Conservation (phyloP, 1,139 yeast species). For the Geotrichum phurueaensis region DNA sequence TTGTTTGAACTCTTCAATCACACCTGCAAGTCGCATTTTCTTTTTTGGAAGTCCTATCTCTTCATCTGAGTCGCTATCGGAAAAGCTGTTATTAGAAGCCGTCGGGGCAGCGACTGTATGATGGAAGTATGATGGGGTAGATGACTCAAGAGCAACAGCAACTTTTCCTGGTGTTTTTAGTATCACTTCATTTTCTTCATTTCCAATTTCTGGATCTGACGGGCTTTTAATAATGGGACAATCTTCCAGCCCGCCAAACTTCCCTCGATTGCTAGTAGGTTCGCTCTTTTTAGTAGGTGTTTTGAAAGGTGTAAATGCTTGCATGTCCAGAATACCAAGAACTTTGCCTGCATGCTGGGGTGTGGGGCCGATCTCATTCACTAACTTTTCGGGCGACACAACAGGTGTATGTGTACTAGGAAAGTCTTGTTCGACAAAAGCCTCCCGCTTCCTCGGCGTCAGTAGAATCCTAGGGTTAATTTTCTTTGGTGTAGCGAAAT, state of each 20-base stretch:
- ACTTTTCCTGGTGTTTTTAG: constrained; percentile 4
- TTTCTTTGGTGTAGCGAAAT: neutral
- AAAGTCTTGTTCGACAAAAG: neutral
- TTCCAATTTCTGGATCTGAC: neutral
- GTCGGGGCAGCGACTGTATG: neutral
- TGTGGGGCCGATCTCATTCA: constrained; percentile 59
- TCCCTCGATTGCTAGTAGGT: neutral
- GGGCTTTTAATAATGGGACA: constrained; percentile 4
- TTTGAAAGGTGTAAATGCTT: constrained; percentile 22
- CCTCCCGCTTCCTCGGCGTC: neutral
- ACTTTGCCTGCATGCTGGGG: constrained; percentile 71
- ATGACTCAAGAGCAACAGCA: neutral
- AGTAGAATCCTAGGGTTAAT: neutral
- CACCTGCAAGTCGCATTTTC: constrained; percentile 16
- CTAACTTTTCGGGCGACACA: neutral
- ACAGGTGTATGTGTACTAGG: constrained; percentile 1
- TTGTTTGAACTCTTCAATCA: constrained; percentile 19
- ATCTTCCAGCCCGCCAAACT: constrained; percentile 5
- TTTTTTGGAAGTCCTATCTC: constrained; percentile 14
- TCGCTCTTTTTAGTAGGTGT: constrained; percentile 25
- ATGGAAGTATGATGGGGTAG: constrained; percentile 16
- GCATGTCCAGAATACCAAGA: constrained; percentile 56
- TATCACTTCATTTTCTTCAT: neutral
- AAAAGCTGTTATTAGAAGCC: neutral
- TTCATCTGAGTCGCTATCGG: constrained; percentile 6